Percentiles rank a stretch among this genome's conserved stretches.
Conservation (phyloP, 768 basidiomycete genomes). For the Guyanaporus albipodus region DNA sequence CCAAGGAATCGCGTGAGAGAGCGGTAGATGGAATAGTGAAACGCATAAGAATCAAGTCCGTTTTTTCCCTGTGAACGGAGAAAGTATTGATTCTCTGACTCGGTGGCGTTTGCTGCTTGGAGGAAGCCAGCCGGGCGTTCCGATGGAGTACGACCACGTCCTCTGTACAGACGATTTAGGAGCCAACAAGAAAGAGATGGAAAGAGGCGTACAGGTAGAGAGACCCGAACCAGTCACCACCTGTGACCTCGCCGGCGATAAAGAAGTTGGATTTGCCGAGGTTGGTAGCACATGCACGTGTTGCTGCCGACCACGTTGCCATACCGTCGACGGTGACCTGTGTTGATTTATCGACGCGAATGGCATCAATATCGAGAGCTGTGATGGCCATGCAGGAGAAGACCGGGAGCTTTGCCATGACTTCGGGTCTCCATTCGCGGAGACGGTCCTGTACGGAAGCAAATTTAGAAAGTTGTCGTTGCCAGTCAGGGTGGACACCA, state of each 20-base stretch:
- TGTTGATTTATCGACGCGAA: constrained; percentile 93
- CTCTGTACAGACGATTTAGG: constrained; percentile 40
- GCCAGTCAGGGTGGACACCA: constrained; percentile 92
- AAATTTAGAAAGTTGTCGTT: constrained; percentile 92
- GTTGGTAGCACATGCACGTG: constrained; percentile 66
- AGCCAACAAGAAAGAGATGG: not conserved
- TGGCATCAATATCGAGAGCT: constrained; percentile 87
- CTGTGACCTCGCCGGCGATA: constrained; percentile 92
- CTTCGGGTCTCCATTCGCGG: constrained; percentile 82
- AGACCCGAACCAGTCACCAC: constrained; percentile 86
- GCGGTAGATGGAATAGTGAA: constrained; percentile 94
- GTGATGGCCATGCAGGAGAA: constrained; percentile 87
- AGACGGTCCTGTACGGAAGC: constrained; percentile 96
- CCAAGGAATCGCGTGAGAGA: constrained; percentile 82
- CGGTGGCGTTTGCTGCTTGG: constrained; percentile 63
- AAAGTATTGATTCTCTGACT: constrained; percentile 68
- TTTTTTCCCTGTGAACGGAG: constrained; percentile 59
- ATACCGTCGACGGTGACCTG: constrained; percentile 85
- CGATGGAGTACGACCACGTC: constrained; percentile 81
- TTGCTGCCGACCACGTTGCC: constrained; percentile 67
- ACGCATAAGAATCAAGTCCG: constrained; percentile 76
- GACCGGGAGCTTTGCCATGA: constrained; percentile 70
- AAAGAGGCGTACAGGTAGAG: constrained; percentile 65
- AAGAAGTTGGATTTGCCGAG: constrained; percentile 84
- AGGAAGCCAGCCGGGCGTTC: constrained; percentile 67